These are phyloP conservation scores for Houttuynia cordata DNA, from an alignment of 164 flowering plant genomes.

Conservation along the genomic window DNA sequence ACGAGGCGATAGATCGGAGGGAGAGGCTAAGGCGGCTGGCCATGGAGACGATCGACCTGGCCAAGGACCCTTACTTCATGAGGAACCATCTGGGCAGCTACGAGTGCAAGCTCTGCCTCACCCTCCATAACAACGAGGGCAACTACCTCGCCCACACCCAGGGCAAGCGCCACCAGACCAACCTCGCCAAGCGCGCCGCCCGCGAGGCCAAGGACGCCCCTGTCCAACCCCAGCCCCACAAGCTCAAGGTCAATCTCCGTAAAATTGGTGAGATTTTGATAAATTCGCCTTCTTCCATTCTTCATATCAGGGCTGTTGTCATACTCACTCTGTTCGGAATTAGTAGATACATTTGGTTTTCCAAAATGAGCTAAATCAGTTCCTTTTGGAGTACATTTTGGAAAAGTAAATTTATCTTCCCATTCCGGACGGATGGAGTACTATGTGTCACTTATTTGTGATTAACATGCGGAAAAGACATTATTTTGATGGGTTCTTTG, in stretches of 20 bases:
- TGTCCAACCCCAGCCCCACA: slow-evolving; percentile 86
- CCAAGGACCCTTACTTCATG: slow-evolving; percentile 98
- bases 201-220: slow-evolving; percentile 97
- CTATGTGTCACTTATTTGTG: too few species aligned
- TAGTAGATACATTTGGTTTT: too few species aligned
- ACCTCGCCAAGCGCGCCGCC: slow-evolving; percentile 94
- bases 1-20: slow-evolving; percentile 91
- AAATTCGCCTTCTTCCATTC: too few species aligned
- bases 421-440: too few species aligned
- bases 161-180: slow-evolving; percentile 97
- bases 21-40: slow-evolving; percentile 88
- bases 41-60: slow-evolving; percentile 93
- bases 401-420: too few species aligned
- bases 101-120: slow-evolving; percentile 93
- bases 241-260: slow-evolving; percentile 67
- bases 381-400: too few species aligned
- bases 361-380: too few species aligned
- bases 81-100: slow-evolving; percentile 98
- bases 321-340: too few species aligned
- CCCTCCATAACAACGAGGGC: slow-evolving; percentile 93
- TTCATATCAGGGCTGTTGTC: too few species aligned
- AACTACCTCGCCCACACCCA: slow-evolving; percentile 98
- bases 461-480: too few species aligned
- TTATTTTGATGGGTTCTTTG: too few species aligned
- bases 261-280: slow-evolving; percentile 37